Percentiles rank a stretch among this genome's conserved stretches.
These are phyloP conservation scores for Scutellaria galericulata DNA, from an alignment of 257 asterid genomes.

Conservation along the genomic window DNA sequence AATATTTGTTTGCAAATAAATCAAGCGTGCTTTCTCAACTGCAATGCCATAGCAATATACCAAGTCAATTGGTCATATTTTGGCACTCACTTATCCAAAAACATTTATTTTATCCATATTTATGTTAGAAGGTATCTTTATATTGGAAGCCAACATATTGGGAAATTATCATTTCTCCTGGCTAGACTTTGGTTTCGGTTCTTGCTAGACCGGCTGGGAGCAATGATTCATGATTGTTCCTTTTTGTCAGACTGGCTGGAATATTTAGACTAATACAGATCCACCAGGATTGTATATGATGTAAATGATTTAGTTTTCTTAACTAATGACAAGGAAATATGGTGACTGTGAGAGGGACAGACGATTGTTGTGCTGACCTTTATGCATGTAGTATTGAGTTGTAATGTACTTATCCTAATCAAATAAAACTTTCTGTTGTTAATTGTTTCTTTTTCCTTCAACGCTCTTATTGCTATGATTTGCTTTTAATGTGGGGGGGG, in stretches of 20 bases:
- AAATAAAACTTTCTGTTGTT: neutral
- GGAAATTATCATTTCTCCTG: neutral
- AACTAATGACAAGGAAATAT: neutral
- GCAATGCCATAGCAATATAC: neutral
- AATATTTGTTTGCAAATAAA: neutral
- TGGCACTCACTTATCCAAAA: neutral
- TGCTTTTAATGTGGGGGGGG: neutral
- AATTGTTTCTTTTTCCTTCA: neutral
- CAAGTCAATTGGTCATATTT: too few species aligned
- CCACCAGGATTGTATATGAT: neutral
- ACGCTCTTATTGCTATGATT: neutral
- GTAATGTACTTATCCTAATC: slow-evolving; percentile 14
- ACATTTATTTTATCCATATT: neutral
- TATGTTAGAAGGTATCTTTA: neutral
- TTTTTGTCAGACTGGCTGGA: neutral
- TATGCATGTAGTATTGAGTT: neutral
- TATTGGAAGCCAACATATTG: neutral
- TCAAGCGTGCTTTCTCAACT: neutral
- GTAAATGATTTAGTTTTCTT: neutral
- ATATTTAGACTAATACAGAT: neutral
- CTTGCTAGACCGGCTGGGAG: too few species aligned
- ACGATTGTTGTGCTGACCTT: neutral
- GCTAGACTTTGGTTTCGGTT: neutral
- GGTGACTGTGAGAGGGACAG: neutral
- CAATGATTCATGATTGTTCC: too few species aligned